Percentiles rank a stretch among this genome's conserved stretches.
These are phyloP conservation scores for Naematelia aurantialba DNA, from an alignment of 768 basidiomycete genomes.

Conservation along the genomic window DNA sequence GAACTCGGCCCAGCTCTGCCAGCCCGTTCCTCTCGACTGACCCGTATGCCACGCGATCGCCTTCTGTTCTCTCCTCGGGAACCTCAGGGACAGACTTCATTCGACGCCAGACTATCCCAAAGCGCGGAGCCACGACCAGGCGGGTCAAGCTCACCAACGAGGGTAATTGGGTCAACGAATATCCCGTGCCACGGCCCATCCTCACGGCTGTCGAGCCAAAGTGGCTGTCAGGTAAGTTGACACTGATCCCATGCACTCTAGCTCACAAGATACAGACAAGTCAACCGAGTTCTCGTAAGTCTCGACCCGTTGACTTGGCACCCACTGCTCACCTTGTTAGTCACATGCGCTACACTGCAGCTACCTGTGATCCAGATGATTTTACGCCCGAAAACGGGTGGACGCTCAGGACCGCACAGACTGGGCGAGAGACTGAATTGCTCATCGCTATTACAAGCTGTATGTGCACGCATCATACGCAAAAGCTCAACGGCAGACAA, in stretches of 20 bases:
- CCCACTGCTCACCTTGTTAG: constrained; percentile 23
- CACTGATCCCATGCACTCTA: background rate
- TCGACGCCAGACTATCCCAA: constrained; percentile 77
- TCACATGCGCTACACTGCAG: constrained; percentile 83
- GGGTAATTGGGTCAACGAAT: constrained; percentile 88
- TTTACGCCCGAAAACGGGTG: constrained; percentile 77
- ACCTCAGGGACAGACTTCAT: constrained; percentile 31
- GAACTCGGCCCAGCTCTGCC: background rate
- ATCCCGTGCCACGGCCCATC: constrained; percentile 79
- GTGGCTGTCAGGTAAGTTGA: constrained; percentile 57
- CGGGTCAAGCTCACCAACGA: constrained; percentile 81
- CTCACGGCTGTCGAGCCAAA: constrained; percentile 75
- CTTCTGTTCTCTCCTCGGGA: background rate
- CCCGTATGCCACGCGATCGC: background rate
- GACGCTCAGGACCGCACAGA: constrained; percentile 76
- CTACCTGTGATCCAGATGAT: constrained; percentile 83
- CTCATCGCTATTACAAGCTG: constrained; percentile 82
- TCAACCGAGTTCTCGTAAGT: constrained; percentile 88
- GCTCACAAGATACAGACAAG: constrained; percentile 50
- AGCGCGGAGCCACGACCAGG: constrained; percentile 79
- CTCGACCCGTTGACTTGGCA: background rate
- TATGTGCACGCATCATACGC: constrained; percentile 18
- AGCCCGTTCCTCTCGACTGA: constrained; percentile 1
- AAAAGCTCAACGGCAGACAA: constrained; percentile 52
- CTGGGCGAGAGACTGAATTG: constrained; percentile 84